Conservation (phyloP, 2,329 filamentous ascomycete genomes). For the Alternaria arborescens region DNA sequence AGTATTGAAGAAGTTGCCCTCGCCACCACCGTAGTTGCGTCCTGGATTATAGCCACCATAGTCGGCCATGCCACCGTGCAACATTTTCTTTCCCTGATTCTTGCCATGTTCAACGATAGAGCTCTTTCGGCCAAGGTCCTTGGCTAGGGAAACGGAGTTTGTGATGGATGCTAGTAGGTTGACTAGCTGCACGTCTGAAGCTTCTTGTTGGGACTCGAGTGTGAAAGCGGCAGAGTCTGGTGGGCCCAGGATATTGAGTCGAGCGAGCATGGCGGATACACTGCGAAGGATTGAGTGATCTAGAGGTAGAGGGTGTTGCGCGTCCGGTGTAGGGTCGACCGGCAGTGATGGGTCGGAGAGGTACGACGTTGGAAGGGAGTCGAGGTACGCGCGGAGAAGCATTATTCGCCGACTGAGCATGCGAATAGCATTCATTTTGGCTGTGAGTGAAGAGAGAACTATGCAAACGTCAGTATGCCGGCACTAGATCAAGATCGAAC, state of each 20-base stretch:
- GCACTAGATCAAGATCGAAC: not conserved
- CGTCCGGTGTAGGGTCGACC: conserved; percentile 40
- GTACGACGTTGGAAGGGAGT: conserved; percentile 73
- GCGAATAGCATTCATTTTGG: conserved; percentile 91
- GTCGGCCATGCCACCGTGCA: conserved; percentile 22
- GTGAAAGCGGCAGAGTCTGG: conserved; percentile 71
- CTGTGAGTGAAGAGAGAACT: conserved; percentile 75
- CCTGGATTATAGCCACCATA: conserved; percentile 21
- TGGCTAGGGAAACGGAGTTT: conserved; percentile 73
- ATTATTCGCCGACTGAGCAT: conserved; percentile 76
- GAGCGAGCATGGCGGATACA: conserved; percentile 84
- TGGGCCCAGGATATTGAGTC: conserved; percentile 82
- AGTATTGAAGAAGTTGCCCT: conserved; percentile 33
- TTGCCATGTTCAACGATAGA: conserved; percentile 54
- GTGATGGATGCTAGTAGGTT: conserved; percentile 79
- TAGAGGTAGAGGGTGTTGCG: conserved; percentile 47
- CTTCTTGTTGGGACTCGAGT: conserved; percentile 76
- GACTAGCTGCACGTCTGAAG: conserved; percentile 84
- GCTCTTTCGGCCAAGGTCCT: conserved; percentile 80
- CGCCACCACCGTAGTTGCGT: conserved; percentile 13
- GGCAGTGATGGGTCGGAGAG: conserved; percentile 58
- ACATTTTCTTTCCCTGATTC: conserved; percentile 41
- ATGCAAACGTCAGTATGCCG: conserved; percentile 14
- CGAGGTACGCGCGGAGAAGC: conserved; percentile 73
- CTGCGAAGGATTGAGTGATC: conserved; percentile 82